Evolutionary conservation across 148 eudicot genomes (phyloP).

Genomic region (Gaultheria prostrata): DNA sequence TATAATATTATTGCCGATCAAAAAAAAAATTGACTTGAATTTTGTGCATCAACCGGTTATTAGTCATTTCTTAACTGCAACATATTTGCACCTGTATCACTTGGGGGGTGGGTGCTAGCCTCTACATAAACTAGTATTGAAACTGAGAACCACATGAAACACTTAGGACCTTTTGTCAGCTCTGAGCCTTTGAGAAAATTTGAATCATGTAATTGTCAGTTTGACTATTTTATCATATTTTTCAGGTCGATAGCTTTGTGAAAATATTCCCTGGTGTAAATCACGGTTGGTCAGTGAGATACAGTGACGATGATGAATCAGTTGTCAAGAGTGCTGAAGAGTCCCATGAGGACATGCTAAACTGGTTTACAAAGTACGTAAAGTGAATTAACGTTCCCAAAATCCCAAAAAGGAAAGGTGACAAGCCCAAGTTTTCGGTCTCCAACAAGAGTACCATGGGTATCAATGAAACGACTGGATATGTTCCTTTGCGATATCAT

Average conservation of each 20-base stretch:
- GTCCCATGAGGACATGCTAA: slow-evolving; percentile 32
- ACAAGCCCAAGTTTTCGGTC: too few relatives aligned
- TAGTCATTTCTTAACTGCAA: background rate
- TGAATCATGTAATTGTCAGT: too few relatives aligned
- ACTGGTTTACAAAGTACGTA: slow-evolving; percentile 31
- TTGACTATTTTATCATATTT: background rate
- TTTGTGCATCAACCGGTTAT: background rate
- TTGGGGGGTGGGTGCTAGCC: background rate
- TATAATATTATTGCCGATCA: too few relatives aligned
- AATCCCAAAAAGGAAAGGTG: too few relatives aligned
- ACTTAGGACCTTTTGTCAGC: too few relatives aligned
- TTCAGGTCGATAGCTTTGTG: slow-evolving; percentile 22
- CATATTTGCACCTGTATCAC: background rate
- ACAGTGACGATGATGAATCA: too few relatives aligned
- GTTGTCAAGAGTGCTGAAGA: slow-evolving; percentile 19
- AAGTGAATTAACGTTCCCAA: slow-evolving; percentile 12
- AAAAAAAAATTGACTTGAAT: background rate
- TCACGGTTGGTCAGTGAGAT: too few relatives aligned
- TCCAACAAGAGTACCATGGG: background rate
- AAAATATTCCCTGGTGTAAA: too few relatives aligned
- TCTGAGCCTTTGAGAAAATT: background rate
- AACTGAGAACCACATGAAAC: background rate
- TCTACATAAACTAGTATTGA: too few relatives aligned
- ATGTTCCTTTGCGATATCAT: background rate
- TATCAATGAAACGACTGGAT: background rate